Percentiles rank a stretch among this genome's conserved stretches.
Conservation (phyloP, 768 basidiomycete species). For the Vararia minispora region DNA sequence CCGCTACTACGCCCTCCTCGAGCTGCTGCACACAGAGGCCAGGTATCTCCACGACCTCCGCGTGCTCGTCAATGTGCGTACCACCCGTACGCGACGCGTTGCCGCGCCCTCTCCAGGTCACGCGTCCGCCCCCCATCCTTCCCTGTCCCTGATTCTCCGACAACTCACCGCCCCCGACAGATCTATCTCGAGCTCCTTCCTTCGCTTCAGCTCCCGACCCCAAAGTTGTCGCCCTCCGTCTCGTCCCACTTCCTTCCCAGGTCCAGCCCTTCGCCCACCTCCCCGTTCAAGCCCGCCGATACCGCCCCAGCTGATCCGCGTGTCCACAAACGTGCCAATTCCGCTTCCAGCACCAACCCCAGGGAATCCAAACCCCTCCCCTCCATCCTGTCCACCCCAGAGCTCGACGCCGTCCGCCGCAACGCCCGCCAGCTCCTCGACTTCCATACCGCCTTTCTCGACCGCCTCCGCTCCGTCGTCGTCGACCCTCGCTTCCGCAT, state of each 20-base stretch:
- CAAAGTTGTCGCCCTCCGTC: constrained; percentile 3
- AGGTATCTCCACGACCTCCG: constrained; percentile 74
- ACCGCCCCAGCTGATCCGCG: background rate
- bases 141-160: constrained; percentile 31
- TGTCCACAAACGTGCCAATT: background rate
- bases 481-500: no score
- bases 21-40: constrained; percentile 77
- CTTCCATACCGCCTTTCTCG: constrained; percentile 59
- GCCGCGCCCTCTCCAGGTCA: constrained; percentile 33
- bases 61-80: constrained; percentile 61
- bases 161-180: constrained; percentile 9
- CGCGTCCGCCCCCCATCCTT: constrained; percentile 51
- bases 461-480: no score
- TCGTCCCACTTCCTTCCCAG: constrained; percentile 22
- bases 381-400: constrained; percentile 43
- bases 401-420: constrained; percentile 48
- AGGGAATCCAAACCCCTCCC: constrained; percentile 3
- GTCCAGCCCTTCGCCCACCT: background rate
- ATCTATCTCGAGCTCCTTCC: constrained; percentile 21
- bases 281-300: background rate
- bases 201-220: constrained; percentile 23
- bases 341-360: background rate
- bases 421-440: constrained; percentile 59
- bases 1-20: constrained; percentile 65
- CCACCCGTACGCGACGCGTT: background rate